A percentile compares a stretch with the other conserved stretches of the same genome.
phyloP scores from a whole-genome alignment of 108 stramenopile genomes.

The Cyclotella baltica region DNA sequence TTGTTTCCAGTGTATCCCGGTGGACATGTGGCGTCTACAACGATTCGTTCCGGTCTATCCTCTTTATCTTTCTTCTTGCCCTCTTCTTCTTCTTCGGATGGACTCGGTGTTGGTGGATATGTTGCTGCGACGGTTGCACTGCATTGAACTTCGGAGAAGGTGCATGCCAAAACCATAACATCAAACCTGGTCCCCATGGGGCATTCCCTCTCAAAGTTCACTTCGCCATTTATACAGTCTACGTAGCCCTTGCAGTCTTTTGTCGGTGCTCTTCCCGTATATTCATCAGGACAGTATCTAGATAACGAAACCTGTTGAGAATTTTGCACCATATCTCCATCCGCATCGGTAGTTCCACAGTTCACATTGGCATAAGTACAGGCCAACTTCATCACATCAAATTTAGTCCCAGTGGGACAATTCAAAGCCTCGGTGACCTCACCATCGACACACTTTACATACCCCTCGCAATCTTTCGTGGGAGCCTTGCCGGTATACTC shows the following conservation, averaged over 20 bases:
- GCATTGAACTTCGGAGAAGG: constrained; percentile 6
- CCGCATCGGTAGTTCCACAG: neutral
- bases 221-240: constrained; percentile 17
- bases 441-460: constrained; percentile 14
- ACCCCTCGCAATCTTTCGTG: constrained; percentile 12
- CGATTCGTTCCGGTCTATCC: constrained; percentile 12
- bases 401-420: constrained; percentile 17
- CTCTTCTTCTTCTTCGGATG: neutral
- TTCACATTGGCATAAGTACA: constrained; percentile 4
- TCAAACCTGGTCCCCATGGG: constrained; percentile 17
- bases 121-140: neutral
- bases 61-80: neutral
- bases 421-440: neutral
- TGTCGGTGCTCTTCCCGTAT: constrained; percentile 24
- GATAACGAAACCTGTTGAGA: neutral
- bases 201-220: neutral
- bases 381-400: constrained; percentile 24
- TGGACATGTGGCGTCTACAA: constrained; percentile 18
- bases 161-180: constrained; percentile 15
- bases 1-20: constrained; percentile 11
- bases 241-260: constrained; percentile 16
- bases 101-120: neutral
- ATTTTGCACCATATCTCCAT: neutral
- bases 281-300: constrained; percentile 27
- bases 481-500: constrained; percentile 21